A percentile compares a stretch with the other conserved stretches of the same genome.
Conservation (phyloP, 805 yeast species). For the Saccharomyces kudriavzevii region DNA sequence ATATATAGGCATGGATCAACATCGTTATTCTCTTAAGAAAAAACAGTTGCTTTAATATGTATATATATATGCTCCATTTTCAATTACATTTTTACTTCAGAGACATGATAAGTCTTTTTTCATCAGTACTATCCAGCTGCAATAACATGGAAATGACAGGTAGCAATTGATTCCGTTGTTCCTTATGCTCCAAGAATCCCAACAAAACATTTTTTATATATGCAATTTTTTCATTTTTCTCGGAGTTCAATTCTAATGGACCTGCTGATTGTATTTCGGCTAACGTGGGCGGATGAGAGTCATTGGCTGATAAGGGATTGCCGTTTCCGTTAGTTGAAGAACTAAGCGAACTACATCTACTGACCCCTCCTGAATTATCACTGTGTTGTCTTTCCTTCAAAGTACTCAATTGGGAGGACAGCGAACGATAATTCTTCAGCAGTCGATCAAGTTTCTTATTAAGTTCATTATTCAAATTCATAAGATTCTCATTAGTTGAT, state of each 20-base stretch:
- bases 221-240: conserved; percentile 46
- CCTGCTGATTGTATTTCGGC: background rate
- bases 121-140: conserved; percentile 62
- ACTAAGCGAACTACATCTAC: conserved; percentile 33
- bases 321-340: conserved; percentile 17
- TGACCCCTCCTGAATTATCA: conserved; percentile 22
- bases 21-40: background rate
- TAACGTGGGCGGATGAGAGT: background rate
- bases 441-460: conserved; percentile 58
- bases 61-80: background rate
- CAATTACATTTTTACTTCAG: conserved; percentile 16
- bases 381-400: conserved; percentile 30
- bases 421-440: conserved; percentile 57
- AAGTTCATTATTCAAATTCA: conserved; percentile 58
- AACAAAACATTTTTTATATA: conserved; percentile 84
- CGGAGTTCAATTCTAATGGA: conserved; percentile 12
- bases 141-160: conserved; percentile 80
- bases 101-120: conserved; percentile 57
- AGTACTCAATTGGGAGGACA: conserved; percentile 51
- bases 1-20: background rate
- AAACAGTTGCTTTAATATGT: background rate
- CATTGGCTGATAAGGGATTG: background rate
- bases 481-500: conserved; percentile 42
- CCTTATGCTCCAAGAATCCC: conserved; percentile 86
- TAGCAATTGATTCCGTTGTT: conserved; percentile 75